Conservation (phyloP, 768 basidiomycete genomes). For the Boletus coccyginus region DNA sequence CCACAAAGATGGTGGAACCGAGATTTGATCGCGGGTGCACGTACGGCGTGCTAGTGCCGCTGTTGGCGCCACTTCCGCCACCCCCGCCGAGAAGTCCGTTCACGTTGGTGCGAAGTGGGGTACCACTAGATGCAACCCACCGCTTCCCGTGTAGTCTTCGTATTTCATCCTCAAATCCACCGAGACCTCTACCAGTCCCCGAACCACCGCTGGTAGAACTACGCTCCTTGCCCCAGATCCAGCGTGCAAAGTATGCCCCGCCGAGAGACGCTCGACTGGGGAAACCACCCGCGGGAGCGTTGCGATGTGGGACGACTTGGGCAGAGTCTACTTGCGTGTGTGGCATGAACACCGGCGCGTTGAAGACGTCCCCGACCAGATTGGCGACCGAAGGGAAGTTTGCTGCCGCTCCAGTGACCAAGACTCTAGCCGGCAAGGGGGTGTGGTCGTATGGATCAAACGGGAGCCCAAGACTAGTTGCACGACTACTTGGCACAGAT, state of each 20-base stretch:
- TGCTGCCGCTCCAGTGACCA: slow-evolving; percentile 77
- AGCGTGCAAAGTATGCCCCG: slow-evolving; percentile 75
- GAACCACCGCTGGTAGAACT: slow-evolving; percentile 28
- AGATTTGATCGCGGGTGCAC: slow-evolving; percentile 53
- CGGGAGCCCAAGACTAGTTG: slow-evolving; percentile 53
- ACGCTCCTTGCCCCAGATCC: slow-evolving; percentile 78
- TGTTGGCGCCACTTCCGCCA: slow-evolving; percentile 52
- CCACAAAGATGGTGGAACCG: slow-evolving; percentile 51
- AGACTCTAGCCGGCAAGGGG: slow-evolving; percentile 60
- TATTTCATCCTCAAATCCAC: slow-evolving; percentile 80
- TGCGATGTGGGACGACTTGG: slow-evolving; percentile 64
- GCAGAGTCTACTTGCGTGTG: slow-evolving; percentile 75
- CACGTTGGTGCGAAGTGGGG: slow-evolving; percentile 57
- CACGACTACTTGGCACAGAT: slow-evolving; percentile 23
- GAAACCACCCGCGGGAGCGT: slow-evolving; percentile 68
- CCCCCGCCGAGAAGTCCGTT: slow-evolving; percentile 37
- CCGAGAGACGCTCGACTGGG: slow-evolving; percentile 71
- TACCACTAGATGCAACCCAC: slow-evolving; percentile 67
- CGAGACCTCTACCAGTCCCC: slow-evolving; percentile 39
- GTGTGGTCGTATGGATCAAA: slow-evolving; percentile 79
- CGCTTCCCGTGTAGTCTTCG: slow-evolving; percentile 66
- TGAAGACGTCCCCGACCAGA: slow-evolving; percentile 79
- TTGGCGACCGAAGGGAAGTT: slow-evolving; percentile 84
- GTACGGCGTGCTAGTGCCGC: slow-evolving; percentile 69
- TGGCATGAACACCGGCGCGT: slow-evolving; percentile 75